Conservation (phyloP, 495 filamentous ascomycete genomes). For the Glutinoglossum americanum region DNA sequence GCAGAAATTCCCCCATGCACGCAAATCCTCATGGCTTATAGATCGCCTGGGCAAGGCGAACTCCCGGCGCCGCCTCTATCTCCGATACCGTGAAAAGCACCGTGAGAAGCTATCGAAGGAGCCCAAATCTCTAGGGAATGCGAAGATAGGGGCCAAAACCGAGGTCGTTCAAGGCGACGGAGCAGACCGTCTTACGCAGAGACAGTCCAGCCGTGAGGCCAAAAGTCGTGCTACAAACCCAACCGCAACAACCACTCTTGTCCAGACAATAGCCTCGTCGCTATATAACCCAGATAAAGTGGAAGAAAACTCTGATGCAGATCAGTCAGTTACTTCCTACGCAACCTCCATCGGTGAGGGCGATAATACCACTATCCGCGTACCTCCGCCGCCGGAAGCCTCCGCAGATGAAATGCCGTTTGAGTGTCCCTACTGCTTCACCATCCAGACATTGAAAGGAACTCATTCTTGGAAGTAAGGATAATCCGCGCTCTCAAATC, state of each 20-base stretch:
- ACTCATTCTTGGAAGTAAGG: constrained; percentile 14
- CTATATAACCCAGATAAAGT: background rate
- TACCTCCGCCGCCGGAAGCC: constrained; percentile 8
- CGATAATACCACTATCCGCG: constrained; percentile 19
- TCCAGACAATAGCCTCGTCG: background rate
- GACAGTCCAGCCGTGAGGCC: background rate
- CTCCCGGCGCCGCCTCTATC: background rate
- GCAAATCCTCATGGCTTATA: background rate
- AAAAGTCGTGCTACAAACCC: background rate
- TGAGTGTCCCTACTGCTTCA: constrained; percentile 19
- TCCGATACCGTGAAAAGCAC: background rate
- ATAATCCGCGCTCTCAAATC: too few relatives aligned
- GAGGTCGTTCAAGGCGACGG: background rate
- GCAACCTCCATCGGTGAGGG: background rate
- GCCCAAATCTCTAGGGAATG: background rate
- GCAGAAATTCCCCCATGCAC: background rate
- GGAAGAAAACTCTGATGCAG: background rate
- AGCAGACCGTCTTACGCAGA: background rate
- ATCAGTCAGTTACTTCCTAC: background rate
- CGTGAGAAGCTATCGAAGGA: background rate
- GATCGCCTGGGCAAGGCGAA: background rate
- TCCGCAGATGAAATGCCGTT: constrained; percentile 11
- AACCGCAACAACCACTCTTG: background rate
- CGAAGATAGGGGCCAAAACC: background rate
- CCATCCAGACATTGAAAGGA: constrained; percentile 13